phyloP scores from a whole-genome alignment of 177 flowering plant genomes.

The Tripterygium wilfordii region DNA sequence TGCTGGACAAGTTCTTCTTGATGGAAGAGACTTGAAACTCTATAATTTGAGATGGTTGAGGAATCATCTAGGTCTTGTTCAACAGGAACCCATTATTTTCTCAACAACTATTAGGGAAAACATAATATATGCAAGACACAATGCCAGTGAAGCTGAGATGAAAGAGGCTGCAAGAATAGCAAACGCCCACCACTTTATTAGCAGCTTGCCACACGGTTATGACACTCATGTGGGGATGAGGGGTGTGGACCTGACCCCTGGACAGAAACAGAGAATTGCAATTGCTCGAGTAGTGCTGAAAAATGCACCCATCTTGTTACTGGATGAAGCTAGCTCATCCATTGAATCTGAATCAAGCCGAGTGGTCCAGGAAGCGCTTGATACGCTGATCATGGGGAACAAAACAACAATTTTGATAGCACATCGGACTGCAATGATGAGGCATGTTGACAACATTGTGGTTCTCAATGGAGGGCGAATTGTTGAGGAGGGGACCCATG shows the following conservation, averaged over 20 bases:
- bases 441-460: constrained; percentile 94
- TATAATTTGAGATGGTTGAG: constrained; percentile 92
- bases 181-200: constrained; percentile 96
- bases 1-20: constrained; percentile 82
- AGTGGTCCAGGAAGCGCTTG: constrained; percentile 97
- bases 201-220: constrained; percentile 95
- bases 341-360: constrained; percentile 96
- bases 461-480: constrained; percentile 92
- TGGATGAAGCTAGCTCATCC: constrained; percentile 94
- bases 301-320: constrained; percentile 84
- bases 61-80: constrained; percentile 85
- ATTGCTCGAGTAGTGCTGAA: constrained; percentile 91
- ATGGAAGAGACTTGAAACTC: constrained; percentile 76
- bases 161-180: constrained; percentile 99
- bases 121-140: constrained; percentile 94
- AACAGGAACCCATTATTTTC: constrained; percentile 95
- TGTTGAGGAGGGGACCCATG: constrained; percentile 91
- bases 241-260: constrained; percentile 91
- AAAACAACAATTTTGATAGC: constrained; percentile 96
- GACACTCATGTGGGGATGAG: constrained; percentile 99
- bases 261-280: constrained; percentile 96
- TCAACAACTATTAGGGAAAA: constrained; percentile 92
- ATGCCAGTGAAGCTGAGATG: constrained; percentile 93
- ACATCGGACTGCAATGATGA: constrained; percentile 97
- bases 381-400: constrained; percentile 93